Percentiles rank a stretch among this genome's conserved stretches.
phyloP scores from a whole-genome alignment of 2,329 filamentous ascomycete species.

The Aspergillus brunneoviolaceus region DNA sequence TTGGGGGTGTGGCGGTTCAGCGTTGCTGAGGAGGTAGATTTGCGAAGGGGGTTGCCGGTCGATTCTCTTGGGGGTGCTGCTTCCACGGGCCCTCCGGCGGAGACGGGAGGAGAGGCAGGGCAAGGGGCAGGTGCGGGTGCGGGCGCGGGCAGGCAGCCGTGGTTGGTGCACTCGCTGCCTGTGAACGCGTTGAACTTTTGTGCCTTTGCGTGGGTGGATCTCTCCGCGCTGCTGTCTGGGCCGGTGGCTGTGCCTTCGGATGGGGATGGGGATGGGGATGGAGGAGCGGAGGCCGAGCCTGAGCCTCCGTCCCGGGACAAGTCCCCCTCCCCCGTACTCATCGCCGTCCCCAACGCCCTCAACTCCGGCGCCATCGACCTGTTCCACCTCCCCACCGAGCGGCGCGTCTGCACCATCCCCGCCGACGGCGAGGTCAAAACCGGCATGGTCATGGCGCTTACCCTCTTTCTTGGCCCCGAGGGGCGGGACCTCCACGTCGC shows the following conservation, averaged over 20 bases:
- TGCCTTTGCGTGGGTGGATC: slow-evolving; percentile 45
- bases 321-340: slow-evolving; percentile 47
- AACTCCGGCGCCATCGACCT: slow-evolving; percentile 78
- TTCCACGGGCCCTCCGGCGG: too few relatives aligned
- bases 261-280: too few relatives aligned
- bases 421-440: slow-evolving; percentile 46
- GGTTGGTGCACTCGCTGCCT: slow-evolving; percentile 78
- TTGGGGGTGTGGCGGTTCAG: slow-evolving; percentile 85
- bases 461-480: slow-evolving; percentile 53
- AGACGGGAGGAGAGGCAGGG: too few relatives aligned
- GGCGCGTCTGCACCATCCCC: slow-evolving; percentile 61
- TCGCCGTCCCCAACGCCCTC: slow-evolving; percentile 79
- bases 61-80: neutral
- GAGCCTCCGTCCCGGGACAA: neutral
- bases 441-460: slow-evolving; percentile 84
- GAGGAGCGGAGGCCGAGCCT: neutral
- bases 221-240: slow-evolving; percentile 13
- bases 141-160: slow-evolving; percentile 56
- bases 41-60: neutral
- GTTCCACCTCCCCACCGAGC: slow-evolving; percentile 74
- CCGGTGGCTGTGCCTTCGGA: neutral
- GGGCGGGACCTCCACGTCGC: slow-evolving; percentile 45
- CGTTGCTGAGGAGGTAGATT: slow-evolving; percentile 30
- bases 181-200: slow-evolving; percentile 98
- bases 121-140: slow-evolving; percentile 26